Percentiles rank a stretch among this genome's conserved stretches.
Conservation (phyloP, 257 asterid species). For the Echium plantagineum region DNA sequence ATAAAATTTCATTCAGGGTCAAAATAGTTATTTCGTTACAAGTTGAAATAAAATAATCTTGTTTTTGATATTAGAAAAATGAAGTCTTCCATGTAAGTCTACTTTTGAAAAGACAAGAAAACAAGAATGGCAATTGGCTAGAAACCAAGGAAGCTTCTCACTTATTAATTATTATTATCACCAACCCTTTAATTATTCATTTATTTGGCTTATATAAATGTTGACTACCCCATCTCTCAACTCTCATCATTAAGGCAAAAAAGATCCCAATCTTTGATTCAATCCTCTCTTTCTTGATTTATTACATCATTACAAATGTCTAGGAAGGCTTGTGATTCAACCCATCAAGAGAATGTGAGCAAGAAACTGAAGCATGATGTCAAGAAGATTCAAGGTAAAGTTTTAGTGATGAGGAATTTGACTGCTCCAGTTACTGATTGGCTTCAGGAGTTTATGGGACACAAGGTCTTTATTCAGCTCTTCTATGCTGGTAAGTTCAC, state of each 20-base stretch:
- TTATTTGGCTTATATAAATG: background rate
- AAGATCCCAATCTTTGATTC: background rate
- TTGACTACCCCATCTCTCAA: background rate
- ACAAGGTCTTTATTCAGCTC: slow-evolving; percentile 51
- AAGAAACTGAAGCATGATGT: slow-evolving; percentile 19
- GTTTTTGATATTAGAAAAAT: too few species aligned
- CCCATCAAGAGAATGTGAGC: slow-evolving; percentile 13
- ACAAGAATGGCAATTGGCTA: too few species aligned
- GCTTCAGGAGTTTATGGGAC: slow-evolving; percentile 38
- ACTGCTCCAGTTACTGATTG: slow-evolving; percentile 36
- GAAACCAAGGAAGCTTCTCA: too few species aligned
- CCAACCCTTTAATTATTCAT: background rate
- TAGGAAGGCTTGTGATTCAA: slow-evolving; percentile 5
- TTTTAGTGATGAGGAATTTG: slow-evolving; percentile 39
- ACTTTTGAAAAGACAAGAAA: too few species aligned
- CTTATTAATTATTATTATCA: too few species aligned
- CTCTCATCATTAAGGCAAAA: background rate
- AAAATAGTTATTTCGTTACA: too few species aligned
- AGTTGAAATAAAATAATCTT: too few species aligned
- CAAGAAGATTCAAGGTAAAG: slow-evolving; percentile 39
- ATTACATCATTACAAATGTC: background rate
- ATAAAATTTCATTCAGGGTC: too few species aligned
- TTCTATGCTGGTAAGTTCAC: slow-evolving; percentile 23
- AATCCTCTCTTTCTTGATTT: background rate
- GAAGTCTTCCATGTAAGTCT: too few species aligned